Evolutionary conservation across 768 basidiomycete species (phyloP), one percentile per base, ranked within the genome.

Genomic region (Tephrocybe rancida): DNA sequence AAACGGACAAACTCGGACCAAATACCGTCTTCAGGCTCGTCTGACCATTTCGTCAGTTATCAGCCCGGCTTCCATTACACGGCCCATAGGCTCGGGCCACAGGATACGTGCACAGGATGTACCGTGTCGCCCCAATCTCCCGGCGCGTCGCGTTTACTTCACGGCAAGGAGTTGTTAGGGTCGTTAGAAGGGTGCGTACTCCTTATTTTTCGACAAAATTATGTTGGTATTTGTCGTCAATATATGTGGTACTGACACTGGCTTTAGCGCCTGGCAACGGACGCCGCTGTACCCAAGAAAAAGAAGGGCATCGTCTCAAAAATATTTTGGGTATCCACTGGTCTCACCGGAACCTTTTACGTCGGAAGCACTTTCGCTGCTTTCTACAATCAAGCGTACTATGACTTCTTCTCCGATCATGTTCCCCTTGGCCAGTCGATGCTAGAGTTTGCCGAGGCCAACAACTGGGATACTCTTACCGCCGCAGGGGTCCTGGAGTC

Each of bases 391-490:
- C 87, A 86, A 60, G 68, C 75, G 2, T 97, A 95, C 75, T 86
- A 90, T 65, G 89, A 95, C 59, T 79, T 96, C 67, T 97, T 97
- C 77, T 79, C 85, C 51, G 83, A 87, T 61, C 77, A 82, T 38
- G 84, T 95, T 49, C 95, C 95, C 2, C 77, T 91, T 34, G 94
- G 86, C 25, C 81, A 87, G 57, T 65, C 81, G 16, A 77, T 95
- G 69, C 76, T 95, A 35, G 88, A 95, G 54, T 93, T 85, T 64
- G 90, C 88, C 9, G 92, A 97, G 64, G 76, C 80, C 25, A 75
- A 85, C 52, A 80, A 84, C 13, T 95, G 92, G 90, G 90, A 95
- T 61, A 81, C 77, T 5, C 71, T 92, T 55, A 90, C 91, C 27
- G 54, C 84, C 18, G 75, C 80, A 47, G 77, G 86, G 56, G 77